Evolutionary conservation across 2,329 filamentous ascomycete genomes (phyloP), one percentile per base, ranked within the genome.

Genomic region (Fusarium sp.): DNA sequence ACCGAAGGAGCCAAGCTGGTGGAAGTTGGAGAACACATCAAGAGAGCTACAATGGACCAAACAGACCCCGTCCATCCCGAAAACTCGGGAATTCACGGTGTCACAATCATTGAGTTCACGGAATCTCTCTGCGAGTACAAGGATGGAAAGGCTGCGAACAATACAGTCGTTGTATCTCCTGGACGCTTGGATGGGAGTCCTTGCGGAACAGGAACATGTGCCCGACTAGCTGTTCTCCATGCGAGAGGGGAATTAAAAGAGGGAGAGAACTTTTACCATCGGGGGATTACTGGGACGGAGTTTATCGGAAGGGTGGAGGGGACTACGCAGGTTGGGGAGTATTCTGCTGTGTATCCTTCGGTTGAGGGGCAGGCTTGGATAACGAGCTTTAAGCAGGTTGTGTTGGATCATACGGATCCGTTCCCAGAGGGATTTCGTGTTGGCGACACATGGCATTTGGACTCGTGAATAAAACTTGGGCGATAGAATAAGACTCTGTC

Each of bases 41-140:
- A 72, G 22, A 34, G 66, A 11, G 69, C 66, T 0, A 55, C 67
- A 1, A 54, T 56, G 46, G 49, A 68, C 10, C 69, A 68, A 22
- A 65, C 69, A 1, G 27, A 62, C 5, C 56, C 44, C 2, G 41
- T 60, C 1, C 69, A 72, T 10, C 70, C 70, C 0, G 66, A 65
- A 9, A 72, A 72, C 30, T 46, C 70, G 0, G 58, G 47, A 2
- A 72, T 72, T 1, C 62, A 55, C 2, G 66, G 66, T 0, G 66
- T 72, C 5, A 72, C 62, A 1, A 34, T 72, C 9, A 52, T 72
- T 12, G 62, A 72, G 24, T 72, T 72, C 20, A 72, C 69, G 1
- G 58, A 70, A 9, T 60, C 64, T 9, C 55, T 70, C 0, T 18
- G 32, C 1, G 9, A 51, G 8, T 51, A 64, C 12, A 71, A 61